phyloP scores from a whole-genome alignment of 2,329 filamentous ascomycete species.

The Trichoderma aggressivum region DNA sequence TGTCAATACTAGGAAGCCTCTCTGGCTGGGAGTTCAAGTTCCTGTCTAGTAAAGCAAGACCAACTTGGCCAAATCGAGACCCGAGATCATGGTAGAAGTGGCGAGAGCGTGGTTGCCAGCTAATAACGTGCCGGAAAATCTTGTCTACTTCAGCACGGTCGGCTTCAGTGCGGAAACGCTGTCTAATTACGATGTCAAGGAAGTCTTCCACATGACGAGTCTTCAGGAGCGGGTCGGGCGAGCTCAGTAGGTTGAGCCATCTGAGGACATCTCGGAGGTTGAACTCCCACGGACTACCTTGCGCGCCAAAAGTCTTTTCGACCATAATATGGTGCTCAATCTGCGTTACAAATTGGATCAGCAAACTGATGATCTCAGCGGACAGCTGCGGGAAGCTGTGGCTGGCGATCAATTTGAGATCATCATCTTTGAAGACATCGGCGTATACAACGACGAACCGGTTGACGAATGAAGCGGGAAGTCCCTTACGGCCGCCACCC shows the following conservation, averaged over 20 bases:
- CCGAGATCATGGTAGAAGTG: constrained; percentile 72
- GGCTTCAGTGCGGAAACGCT: constrained; percentile 72
- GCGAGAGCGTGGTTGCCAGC: constrained; percentile 47
- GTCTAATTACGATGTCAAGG: constrained; percentile 76
- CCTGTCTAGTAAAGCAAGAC: constrained; percentile 67
- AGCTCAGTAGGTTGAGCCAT: constrained; percentile 68
- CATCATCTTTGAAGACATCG: constrained; percentile 78
- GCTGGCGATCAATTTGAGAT: constrained; percentile 77
- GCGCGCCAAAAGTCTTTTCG: constrained; percentile 55
- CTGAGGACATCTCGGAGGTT: constrained; percentile 87
- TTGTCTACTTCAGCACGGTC: constrained; percentile 65
- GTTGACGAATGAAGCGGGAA: constrained; percentile 95
- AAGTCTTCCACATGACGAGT: constrained; percentile 67
- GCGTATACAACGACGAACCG: constrained; percentile 97
- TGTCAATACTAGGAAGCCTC: constrained; percentile 48
- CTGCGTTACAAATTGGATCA: constrained; percentile 78
- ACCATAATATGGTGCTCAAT: constrained; percentile 69
- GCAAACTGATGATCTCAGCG: constrained; percentile 54
- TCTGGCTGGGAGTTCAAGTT: constrained; percentile 52
- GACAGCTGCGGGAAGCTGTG: constrained; percentile 69
- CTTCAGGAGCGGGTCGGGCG: constrained; percentile 56
- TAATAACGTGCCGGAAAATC: constrained; percentile 66
- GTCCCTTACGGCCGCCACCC: constrained; percentile 88
- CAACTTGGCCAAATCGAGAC: constrained; percentile 68
- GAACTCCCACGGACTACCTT: constrained; percentile 88